Evolutionary conservation across 2,329 filamentous ascomycete species (phyloP).

Genomic region (Aspergillus novofumigatus): DNA sequence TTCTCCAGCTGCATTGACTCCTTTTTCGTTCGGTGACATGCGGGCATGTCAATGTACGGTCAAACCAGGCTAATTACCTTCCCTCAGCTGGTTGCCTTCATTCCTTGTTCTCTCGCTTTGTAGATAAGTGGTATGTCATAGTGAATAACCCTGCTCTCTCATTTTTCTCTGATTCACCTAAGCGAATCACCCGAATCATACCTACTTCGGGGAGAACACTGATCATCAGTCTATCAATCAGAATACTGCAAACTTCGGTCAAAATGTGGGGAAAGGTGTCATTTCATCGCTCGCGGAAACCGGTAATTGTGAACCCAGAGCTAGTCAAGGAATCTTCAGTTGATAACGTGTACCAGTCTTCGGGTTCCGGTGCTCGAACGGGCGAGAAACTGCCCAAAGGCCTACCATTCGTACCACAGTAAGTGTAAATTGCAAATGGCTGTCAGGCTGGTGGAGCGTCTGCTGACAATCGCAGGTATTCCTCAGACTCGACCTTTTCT

Average conservation of each 20-base stretch:
- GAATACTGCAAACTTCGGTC: conserved; percentile 6
- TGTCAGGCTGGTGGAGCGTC: not conserved
- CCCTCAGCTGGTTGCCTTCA: conserved; percentile 1
- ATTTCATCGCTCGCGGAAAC: conserved; percentile 45
- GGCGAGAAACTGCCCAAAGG: conserved; percentile 25
- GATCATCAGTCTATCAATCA: not conserved
- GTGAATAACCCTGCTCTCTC: not conserved
- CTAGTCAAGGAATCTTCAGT: conserved; percentile 45
- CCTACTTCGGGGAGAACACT: not conserved
- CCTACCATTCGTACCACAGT: conserved; percentile 39
- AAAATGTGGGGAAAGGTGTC: conserved; percentile 53
- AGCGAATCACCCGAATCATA: not conserved
- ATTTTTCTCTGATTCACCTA: not conserved
- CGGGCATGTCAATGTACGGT: conserved; percentile 17
- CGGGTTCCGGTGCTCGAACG: conserved; percentile 26
- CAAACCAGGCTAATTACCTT: not conserved
- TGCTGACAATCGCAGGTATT: conserved; percentile 11
- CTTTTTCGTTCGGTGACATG: conserved; percentile 12
- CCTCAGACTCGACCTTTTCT: conserved; percentile 10
- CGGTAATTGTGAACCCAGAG: conserved; percentile 43
- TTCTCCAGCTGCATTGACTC: conserved; percentile 2
- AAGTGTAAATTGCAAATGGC: conserved; percentile 15
- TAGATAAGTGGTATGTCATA: not conserved
- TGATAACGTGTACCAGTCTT: conserved; percentile 40
- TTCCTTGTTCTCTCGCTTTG: not conserved